Percentiles rank a stretch among this genome's conserved stretches.
Evolutionary conservation across 257 asterid species (phyloP).

Genomic region (Nicotiana obtusifolia): DNA sequence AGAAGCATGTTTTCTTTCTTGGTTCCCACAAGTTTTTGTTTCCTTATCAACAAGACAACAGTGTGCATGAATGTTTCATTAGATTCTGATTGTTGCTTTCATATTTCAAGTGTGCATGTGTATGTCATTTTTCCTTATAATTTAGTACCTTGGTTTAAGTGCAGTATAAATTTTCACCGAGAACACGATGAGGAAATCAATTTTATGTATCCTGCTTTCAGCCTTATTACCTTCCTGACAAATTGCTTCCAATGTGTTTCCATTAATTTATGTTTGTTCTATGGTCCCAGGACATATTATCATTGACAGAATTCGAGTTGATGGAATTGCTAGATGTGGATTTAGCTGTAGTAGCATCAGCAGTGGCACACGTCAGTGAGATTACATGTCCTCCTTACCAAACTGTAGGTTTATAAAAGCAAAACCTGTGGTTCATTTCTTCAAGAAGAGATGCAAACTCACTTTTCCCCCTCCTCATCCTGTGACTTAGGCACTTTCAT

Average conservation of each 20-base stretch:
- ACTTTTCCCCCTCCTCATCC: not conserved
- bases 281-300: slow-evolving; percentile 58
- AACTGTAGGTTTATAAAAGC: slow-evolving; percentile 37
- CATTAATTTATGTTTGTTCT: slow-evolving; percentile 1
- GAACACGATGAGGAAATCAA: not conserved
- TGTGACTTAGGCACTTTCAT: slow-evolving; percentile 46
- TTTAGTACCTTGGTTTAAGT: not conserved
- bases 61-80: not conserved
- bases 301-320: slow-evolving; percentile 72
- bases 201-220: not conserved
- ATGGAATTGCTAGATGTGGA: slow-evolving; percentile 84
- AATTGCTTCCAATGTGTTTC: not conserved
- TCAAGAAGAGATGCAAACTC: not conserved
- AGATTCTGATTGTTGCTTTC: not conserved
- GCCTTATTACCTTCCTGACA: not conserved
- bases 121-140: not conserved
- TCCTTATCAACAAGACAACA: not conserved
- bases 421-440: not conserved
- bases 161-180: not conserved
- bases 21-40: not conserved
- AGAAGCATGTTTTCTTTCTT: too few relatives aligned
- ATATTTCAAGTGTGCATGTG: not conserved
- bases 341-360: slow-evolving; percentile 50
- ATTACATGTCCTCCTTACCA: slow-evolving; percentile 67
- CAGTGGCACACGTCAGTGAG: slow-evolving; percentile 69